Conservation (phyloP, 2,329 filamentous ascomycete species). For the Amphichorda felina region DNA sequence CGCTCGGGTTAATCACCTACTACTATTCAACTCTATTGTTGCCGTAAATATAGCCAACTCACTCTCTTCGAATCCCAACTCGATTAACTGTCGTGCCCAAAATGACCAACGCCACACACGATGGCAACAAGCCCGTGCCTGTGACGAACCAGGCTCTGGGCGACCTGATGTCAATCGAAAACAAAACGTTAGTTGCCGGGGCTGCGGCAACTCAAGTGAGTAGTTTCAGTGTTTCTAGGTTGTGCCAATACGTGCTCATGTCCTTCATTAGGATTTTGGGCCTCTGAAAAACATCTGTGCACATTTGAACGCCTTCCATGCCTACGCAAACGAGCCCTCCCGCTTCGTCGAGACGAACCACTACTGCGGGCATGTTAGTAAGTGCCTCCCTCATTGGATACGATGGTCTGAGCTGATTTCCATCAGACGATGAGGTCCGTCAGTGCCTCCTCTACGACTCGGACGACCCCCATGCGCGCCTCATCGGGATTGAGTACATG, state of each 20-base stretch:
- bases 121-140: not conserved
- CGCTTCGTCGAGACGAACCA: constrained; percentile 70
- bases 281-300: constrained; percentile 68
- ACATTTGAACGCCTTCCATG: constrained; percentile 79
- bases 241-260: not conserved
- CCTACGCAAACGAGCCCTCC: constrained; percentile 60
- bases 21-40: too few species aligned
- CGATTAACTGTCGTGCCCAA: too few species aligned
- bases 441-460: constrained; percentile 82
- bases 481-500: constrained; percentile 87
- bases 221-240: not conserved
- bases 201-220: constrained; percentile 44
- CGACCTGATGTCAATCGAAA: constrained; percentile 36
- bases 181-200: constrained; percentile 48
- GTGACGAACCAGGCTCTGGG: not conserved
- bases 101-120: too few species aligned
- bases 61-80: too few species aligned
- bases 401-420: not conserved
- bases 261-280: constrained; percentile 44
- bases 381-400: not conserved
- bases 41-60: too few species aligned
- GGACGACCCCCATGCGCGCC: constrained; percentile 49
- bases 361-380: constrained; percentile 67
- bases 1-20: too few species aligned
- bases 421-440: constrained; percentile 47